phyloP scores from a whole-genome alignment of 768 basidiomycete genomes.

The Suillus clintonianus region DNA sequence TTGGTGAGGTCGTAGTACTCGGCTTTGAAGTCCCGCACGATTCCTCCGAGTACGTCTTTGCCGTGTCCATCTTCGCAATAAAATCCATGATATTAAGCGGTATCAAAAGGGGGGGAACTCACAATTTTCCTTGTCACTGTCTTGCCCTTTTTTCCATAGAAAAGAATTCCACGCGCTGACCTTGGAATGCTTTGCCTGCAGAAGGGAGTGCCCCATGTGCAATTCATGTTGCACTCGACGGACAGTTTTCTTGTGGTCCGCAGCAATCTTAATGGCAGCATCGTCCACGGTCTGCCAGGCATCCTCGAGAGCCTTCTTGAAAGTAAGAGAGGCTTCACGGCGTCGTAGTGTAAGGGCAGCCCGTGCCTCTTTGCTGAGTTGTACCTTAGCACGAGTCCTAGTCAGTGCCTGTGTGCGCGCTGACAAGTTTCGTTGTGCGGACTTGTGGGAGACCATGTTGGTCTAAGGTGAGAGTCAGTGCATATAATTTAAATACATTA shows the following conservation, averaged over 20 bases:
- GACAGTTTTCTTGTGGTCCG: slow-evolving; percentile 6
- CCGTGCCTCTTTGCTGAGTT: background rate
- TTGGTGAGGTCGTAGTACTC: background rate
- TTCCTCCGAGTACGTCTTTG: background rate
- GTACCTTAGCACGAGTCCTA: background rate
- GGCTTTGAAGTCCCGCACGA: background rate
- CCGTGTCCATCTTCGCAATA: background rate
- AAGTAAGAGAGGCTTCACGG: background rate
- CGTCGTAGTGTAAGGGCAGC: background rate
- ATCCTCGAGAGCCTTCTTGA: background rate
- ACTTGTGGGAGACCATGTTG: too few species aligned
- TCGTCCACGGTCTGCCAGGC: background rate
- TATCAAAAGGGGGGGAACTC: background rate
- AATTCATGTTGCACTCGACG: slow-evolving; percentile 4
- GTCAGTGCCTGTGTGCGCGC: too few species aligned
- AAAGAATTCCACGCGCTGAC: slow-evolving; percentile 9
- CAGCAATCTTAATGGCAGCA: slow-evolving; percentile 1
- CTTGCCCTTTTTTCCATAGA: too few species aligned
- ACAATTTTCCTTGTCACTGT: too few species aligned
- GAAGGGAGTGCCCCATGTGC: slow-evolving; percentile 4
- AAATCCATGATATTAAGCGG: background rate
- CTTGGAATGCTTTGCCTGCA: slow-evolving; percentile 3
- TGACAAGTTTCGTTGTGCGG: too few species aligned
- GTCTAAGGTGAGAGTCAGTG: too few species aligned
- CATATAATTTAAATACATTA: too few species aligned